A percentile compares a stretch with the other conserved stretches of the same genome.
phyloP scores from a whole-genome alignment of 306 rosid genomes.

The Vigna mungo region DNA sequence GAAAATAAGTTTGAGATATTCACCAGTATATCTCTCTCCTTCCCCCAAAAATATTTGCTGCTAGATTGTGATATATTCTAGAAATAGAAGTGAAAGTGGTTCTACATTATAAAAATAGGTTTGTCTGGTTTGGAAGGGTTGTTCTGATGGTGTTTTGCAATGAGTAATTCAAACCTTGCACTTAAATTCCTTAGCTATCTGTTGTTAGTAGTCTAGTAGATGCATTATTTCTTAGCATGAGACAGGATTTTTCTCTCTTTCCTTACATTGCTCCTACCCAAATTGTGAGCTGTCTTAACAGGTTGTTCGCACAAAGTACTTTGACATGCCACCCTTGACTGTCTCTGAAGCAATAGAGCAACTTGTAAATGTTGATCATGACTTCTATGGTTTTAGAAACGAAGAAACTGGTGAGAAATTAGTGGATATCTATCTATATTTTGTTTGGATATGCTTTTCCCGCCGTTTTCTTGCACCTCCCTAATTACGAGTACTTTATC shows the following conservation, averaged over 20 bases:
- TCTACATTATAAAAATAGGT: constrained; percentile 5
- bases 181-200: constrained; percentile 9
- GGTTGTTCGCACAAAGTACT: constrained; percentile 91
- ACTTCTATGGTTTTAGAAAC: constrained; percentile 88
- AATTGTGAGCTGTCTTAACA: constrained; percentile 44
- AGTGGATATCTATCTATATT: constrained; percentile 5
- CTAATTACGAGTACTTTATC: constrained; percentile 9
- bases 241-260: constrained; percentile 9
- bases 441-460: constrained; percentile 19
- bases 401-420: constrained; percentile 83
- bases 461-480: not conserved
- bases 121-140: not conserved
- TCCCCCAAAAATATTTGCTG: not conserved
- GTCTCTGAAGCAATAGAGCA: constrained; percentile 89
- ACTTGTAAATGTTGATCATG: constrained; percentile 85
- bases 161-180: not conserved
- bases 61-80: not conserved
- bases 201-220: constrained; percentile 7
- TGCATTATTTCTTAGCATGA: constrained; percentile 18
- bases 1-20: constrained; percentile 6
- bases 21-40: not conserved
- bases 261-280: constrained; percentile 14
- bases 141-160: not conserved
- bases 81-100: constrained; percentile 17
- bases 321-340: constrained; percentile 96